Evolutionary conservation across 2,329 filamentous ascomycete genomes (phyloP).

Genomic region (Verticillium zaregamsianum): DNA sequence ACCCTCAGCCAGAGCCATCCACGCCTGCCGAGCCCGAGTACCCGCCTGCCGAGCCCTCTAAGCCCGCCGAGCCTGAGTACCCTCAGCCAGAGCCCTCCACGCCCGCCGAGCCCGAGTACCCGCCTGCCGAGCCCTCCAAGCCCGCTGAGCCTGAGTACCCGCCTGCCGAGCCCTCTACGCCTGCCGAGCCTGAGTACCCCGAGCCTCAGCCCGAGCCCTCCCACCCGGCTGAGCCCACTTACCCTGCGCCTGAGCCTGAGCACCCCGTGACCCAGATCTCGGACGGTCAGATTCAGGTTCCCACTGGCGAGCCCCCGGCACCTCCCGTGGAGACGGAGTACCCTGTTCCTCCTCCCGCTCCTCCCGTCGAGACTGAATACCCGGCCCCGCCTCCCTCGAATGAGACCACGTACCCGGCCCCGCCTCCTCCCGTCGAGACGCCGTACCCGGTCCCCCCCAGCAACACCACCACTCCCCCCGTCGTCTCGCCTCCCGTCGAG

Average conservation of each 20-base stretch:
- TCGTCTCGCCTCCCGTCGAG: constrained; percentile 19
- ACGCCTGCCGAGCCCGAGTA: constrained; percentile 4
- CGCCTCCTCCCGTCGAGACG: constrained; percentile 9
- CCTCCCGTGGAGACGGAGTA: background rate
- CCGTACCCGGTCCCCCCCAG: constrained; percentile 11
- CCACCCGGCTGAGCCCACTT: background rate
- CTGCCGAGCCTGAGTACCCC: constrained; percentile 9
- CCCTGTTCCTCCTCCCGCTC: constrained; percentile 6
- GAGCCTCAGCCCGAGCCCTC: constrained; percentile 4
- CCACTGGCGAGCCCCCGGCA: constrained; percentile 11
- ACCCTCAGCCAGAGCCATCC: constrained; percentile 8
- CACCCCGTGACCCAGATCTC: constrained; percentile 19
- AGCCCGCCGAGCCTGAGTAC: background rate
- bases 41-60: background rate
- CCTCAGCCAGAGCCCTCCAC: background rate
- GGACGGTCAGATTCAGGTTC: constrained; percentile 26
- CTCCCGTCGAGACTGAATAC: background rate
- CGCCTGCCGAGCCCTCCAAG: background rate
- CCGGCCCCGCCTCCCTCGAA: constrained; percentile 5
- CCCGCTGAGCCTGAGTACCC: constrained; percentile 16
- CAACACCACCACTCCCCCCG: constrained; percentile 14
- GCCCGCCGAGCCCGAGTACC: background rate
- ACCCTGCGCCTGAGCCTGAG: background rate
- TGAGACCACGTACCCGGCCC: constrained; percentile 9
- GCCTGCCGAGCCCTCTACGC: constrained; percentile 4